Percentiles rank a stretch among this genome's conserved stretches.
Evolutionary conservation across 768 basidiomycete species (phyloP).

Genomic region (Kwoniella dendrophila): DNA sequence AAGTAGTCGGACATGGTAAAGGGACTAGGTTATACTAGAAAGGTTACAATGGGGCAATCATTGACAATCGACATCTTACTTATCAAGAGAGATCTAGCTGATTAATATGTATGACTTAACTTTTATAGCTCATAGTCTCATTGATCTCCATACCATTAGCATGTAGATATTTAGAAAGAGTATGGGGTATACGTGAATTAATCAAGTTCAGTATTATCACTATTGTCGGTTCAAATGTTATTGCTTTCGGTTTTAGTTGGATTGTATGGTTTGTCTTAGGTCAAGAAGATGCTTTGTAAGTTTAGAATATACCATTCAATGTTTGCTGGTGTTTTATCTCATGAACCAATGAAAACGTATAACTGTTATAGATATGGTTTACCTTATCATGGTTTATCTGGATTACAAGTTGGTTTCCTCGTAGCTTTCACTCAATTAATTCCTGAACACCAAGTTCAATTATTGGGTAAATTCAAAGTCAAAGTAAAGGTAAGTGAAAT

Average conservation of each 20-base stretch:
- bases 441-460: constrained; percentile 95
- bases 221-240: constrained; percentile 79
- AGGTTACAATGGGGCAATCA: no score
- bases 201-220: constrained; percentile 81
- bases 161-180: constrained; percentile 84
- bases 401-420: constrained; percentile 80
- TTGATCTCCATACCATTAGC: constrained; percentile 77
- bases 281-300: constrained; percentile 62
- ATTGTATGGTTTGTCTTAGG: constrained; percentile 68
- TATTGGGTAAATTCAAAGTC: constrained; percentile 67
- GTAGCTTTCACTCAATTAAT: constrained; percentile 98
- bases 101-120: no score
- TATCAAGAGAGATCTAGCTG: no score
- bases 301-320: constrained; percentile 5
- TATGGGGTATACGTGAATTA: constrained; percentile 88
- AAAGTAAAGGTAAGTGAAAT: constrained; percentile 76
- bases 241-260: constrained; percentile 85
- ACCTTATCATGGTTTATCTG: constrained; percentile 89
- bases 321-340: neutral
- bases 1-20: neutral
- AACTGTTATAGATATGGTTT: constrained; percentile 71
- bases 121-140: constrained; percentile 70
- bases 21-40: no score
- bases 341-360: neutral
- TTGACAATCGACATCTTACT: no score